Evolutionary conservation across 2,329 filamentous ascomycete genomes (phyloP).

Genomic region (Xylaria polymorpha): DNA sequence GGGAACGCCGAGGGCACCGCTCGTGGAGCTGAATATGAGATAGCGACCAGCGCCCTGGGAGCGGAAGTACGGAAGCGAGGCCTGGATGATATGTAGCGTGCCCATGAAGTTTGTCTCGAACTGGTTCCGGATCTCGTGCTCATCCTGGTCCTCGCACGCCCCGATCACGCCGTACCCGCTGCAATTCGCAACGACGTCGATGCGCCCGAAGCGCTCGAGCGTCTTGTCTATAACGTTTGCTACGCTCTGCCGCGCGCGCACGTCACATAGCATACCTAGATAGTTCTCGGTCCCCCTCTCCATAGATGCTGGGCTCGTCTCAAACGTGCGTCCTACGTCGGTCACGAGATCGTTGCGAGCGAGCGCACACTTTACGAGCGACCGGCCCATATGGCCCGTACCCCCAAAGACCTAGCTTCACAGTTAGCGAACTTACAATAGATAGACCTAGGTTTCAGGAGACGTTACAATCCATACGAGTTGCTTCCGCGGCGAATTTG

Average conservation of each 20-base stretch:
- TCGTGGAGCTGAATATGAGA: slow-evolving; percentile 93
- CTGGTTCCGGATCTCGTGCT: slow-evolving; percentile 92
- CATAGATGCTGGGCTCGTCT: slow-evolving; percentile 80
- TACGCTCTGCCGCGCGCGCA: slow-evolving; percentile 84
- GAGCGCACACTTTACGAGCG: slow-evolving; percentile 84
- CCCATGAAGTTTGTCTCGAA: slow-evolving; percentile 99
- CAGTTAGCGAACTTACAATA: slow-evolving; percentile 30
- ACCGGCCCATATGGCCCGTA: slow-evolving; percentile 96
- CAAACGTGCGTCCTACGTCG: slow-evolving; percentile 84
- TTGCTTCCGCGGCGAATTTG: slow-evolving; percentile 75
- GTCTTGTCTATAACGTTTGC: slow-evolving; percentile 75
- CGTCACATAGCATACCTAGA: slow-evolving; percentile 87
- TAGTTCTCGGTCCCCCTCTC: slow-evolving; percentile 77
- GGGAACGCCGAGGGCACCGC: slow-evolving; percentile 91
- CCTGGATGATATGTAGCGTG: slow-evolving; percentile 90
- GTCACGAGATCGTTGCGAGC: slow-evolving; percentile 84
- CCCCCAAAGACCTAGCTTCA: slow-evolving; percentile 82
- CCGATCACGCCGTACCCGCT: slow-evolving; percentile 96
- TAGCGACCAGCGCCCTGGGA: slow-evolving; percentile 81
- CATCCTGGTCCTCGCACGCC: slow-evolving; percentile 95
- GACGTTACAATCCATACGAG: slow-evolving; percentile 86
- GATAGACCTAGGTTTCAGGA: not conserved
- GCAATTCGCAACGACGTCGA: slow-evolving; percentile 93
- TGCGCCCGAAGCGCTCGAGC: slow-evolving; percentile 78
- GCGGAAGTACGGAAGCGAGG: slow-evolving; percentile 88